A percentile compares a stretch with the other conserved stretches of the same genome.
Evolutionary conservation across 2,329 filamentous ascomycete genomes (phyloP).

Genomic region (Hymenoscyphus scutula): DNA sequence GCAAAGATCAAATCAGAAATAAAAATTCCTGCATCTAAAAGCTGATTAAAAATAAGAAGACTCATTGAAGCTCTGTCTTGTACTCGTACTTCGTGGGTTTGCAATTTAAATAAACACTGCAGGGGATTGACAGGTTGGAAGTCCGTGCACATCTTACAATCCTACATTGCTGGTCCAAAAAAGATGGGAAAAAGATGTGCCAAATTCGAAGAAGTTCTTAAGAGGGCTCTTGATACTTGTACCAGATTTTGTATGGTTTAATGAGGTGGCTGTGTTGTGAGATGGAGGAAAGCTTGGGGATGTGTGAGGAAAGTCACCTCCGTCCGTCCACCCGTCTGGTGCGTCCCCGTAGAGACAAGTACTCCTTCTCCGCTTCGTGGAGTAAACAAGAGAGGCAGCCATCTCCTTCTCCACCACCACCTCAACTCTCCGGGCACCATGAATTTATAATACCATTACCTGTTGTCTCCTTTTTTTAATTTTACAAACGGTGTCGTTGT

Average conservation of each 20-base stretch:
- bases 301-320: background rate
- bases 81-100: too few species aligned
- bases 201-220: background rate
- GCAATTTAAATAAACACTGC: background rate
- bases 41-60: too few species aligned
- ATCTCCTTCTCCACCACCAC: background rate
- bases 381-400: too few species aligned
- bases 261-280: background rate
- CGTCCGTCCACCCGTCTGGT: background rate
- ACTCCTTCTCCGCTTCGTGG: too few species aligned
- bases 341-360: background rate
- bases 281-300: background rate
- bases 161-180: background rate
- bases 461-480: background rate
- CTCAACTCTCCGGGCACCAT: background rate
- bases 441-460: background rate
- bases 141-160: background rate
- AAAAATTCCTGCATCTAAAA: too few species aligned
- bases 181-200: background rate
- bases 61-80: too few species aligned
- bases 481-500: constrained; percentile 2
- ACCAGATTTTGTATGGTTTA: background rate
- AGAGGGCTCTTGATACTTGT: background rate
- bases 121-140: background rate
- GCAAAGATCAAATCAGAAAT: too few species aligned